These are phyloP conservation scores for Ramalina intermedia DNA, from an alignment of 495 filamentous ascomycete genomes.

Conservation along the genomic window DNA sequence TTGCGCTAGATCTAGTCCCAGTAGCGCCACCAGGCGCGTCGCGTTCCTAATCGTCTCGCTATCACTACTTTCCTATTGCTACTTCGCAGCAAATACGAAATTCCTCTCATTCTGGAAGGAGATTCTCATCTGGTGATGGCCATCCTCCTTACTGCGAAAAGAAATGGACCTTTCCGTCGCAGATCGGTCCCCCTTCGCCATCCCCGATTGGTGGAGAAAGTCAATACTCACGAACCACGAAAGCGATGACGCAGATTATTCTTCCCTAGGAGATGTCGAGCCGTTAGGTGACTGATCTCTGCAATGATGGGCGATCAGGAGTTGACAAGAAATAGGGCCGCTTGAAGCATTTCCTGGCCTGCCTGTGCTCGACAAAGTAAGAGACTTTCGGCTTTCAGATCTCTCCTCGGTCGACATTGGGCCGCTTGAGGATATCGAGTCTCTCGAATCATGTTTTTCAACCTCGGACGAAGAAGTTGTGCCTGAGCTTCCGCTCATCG, in stretches of 20 bases:
- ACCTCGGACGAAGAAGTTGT: constrained; percentile 11
- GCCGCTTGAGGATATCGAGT: constrained; percentile 13
- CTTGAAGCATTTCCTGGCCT: neutral
- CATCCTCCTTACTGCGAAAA: no score
- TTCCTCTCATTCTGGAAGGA: no score
- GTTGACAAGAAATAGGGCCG: neutral
- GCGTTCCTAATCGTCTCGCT: no score
- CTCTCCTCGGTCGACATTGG: constrained; percentile 3
- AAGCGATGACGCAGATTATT: constrained; percentile 23
- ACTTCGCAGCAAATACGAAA: no score
- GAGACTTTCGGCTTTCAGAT: neutral
- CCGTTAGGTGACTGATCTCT: constrained; percentile 21
- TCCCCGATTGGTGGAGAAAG: constrained; percentile 49
- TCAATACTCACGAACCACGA: constrained; percentile 29
- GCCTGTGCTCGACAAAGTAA: neutral
- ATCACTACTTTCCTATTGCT: no score
- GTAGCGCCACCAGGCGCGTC: no score
- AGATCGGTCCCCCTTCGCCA: constrained; percentile 51
- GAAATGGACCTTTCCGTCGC: constrained; percentile 15
- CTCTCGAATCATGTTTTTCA: constrained; percentile 3
- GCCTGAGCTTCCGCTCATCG: constrained; percentile 13
- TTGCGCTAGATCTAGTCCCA: no score
- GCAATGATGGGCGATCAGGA: neutral
- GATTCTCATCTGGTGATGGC: no score
- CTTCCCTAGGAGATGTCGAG: constrained; percentile 22